Conservation (phyloP, 306 rosid species). For the Cucurbita ficifolia region DNA sequence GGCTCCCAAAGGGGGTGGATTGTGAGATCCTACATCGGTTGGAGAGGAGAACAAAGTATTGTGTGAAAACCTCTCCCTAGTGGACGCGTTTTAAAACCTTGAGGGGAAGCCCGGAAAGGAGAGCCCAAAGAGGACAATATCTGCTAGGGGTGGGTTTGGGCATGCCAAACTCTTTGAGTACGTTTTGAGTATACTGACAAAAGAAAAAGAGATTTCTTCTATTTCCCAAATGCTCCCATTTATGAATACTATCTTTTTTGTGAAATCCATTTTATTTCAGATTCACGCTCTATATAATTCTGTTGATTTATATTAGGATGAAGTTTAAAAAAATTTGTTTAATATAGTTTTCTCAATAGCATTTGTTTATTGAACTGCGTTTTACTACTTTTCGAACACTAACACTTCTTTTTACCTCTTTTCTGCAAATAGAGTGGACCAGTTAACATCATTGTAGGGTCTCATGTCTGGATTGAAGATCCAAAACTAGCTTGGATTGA, state of each 20-base stretch:
- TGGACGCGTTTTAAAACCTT: no score
- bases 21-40: no score
- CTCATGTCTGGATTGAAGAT: constrained; percentile 99
- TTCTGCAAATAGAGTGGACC: constrained; percentile 69
- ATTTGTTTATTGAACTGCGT: neutral
- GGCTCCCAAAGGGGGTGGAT: no score
- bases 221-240: neutral
- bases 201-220: neutral
- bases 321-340: neutral
- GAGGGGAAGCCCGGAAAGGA: no score
- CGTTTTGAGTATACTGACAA: neutral
- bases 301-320: neutral
- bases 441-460: constrained; percentile 88
- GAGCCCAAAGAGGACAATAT: no score
- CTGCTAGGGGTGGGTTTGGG: no score
- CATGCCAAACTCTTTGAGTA: neutral
- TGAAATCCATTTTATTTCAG: neutral
- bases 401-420: neutral
- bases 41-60: no score
- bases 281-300: neutral
- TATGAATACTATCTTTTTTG: neutral
- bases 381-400: neutral
- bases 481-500: constrained; percentile 76
- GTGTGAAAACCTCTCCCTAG: no score
- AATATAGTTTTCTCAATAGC: neutral